These are phyloP conservation scores for Rhodotorula sp. DNA, from an alignment of 1,284 basidiomycete species.

Conservation along the genomic window DNA sequence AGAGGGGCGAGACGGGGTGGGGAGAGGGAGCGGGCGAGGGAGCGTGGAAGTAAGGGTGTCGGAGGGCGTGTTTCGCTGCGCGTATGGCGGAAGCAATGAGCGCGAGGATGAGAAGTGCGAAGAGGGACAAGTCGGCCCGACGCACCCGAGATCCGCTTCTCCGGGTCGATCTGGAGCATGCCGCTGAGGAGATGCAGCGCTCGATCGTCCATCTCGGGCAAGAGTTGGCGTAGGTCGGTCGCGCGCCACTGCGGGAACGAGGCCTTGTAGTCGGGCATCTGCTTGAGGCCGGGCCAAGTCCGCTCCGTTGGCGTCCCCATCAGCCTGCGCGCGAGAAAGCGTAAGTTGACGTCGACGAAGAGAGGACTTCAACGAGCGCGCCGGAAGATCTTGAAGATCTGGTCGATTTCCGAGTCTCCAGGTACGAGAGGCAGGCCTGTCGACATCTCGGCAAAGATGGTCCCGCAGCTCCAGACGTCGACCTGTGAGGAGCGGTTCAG, in stretches of 20 bases:
- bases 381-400: slow-evolving; percentile 99
- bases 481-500: slow-evolving; percentile 55
- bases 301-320: slow-evolving; percentile 90
- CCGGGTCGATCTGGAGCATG: slow-evolving; percentile 86
- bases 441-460: slow-evolving; percentile 86
- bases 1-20: not conserved
- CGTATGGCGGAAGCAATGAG: too few species aligned
- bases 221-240: slow-evolving; percentile 62
- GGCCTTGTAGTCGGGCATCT: slow-evolving; percentile 90
- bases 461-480: slow-evolving; percentile 98
- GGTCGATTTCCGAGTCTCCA: slow-evolving; percentile 98
- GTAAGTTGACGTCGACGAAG: not conserved
- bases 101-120: not conserved
- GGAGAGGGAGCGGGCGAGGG: not conserved
- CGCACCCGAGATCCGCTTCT: slow-evolving; percentile 74
- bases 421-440: slow-evolving; percentile 73
- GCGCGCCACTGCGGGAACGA: slow-evolving; percentile 89
- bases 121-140: not conserved
- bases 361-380: slow-evolving; percentile 48
- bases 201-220: slow-evolving; percentile 67
- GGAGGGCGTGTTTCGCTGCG: slow-evolving; percentile 73
- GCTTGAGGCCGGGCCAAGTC: slow-evolving; percentile 83
- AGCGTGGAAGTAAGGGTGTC: slow-evolving; percentile 71
- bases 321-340: slow-evolving; percentile 57
- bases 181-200: slow-evolving; percentile 70